Evolutionary conservation across 2,329 filamentous ascomycete genomes (phyloP), one percentile per base, ranked within the genome.

Genomic region (Dothidotthia symphoricarpi): DNA sequence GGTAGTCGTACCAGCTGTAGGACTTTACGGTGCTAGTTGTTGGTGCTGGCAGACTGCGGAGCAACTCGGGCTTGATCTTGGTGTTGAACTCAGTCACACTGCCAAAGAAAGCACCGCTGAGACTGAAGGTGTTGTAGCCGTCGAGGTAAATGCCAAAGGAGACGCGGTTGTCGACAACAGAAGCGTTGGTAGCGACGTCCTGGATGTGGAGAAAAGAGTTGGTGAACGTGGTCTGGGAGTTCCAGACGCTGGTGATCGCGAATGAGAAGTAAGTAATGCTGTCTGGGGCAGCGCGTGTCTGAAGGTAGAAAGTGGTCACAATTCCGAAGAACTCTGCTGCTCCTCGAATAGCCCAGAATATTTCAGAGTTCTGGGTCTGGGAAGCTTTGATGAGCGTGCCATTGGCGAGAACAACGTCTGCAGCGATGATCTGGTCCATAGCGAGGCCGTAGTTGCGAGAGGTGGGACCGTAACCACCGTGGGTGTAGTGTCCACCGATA

Each of bases 61-160:
- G 52, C 10, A 74, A 53, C 36, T 68, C 67, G 2, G 69, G 61
- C 19, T 57, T 54, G 16, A 72, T 62, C 16, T 54, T 64, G 13
- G 45, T 38, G 32, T 64, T 67, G 58, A 71, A 70, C n/a, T 63
- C 60, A 3, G 47, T 43, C 2, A 57, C 44, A 27, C 53, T 45
- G 25, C 67, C 69, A 33, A 70, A 66, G 51, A 69, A 73, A 38
- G 64, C 66, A 13, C 71, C 71, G 28, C 56, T 57, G 24, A 73
- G 45, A 22, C 46, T 59, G 53, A 67, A 69, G 7, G 51, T 45
- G 24, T 42, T 46, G 17, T 45, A 51, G 22, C 57, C 59, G 34
- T 73, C 67, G 19, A 69, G 54, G 43, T 72, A 69, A 29, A 70
- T 60, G 7, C 69, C 69, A 28, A 70, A 67, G 0, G 66, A 66